Base-by-base conservation (phyloP, 352 stramenopile species). In the Phytophthora nicotianae region DNA sequence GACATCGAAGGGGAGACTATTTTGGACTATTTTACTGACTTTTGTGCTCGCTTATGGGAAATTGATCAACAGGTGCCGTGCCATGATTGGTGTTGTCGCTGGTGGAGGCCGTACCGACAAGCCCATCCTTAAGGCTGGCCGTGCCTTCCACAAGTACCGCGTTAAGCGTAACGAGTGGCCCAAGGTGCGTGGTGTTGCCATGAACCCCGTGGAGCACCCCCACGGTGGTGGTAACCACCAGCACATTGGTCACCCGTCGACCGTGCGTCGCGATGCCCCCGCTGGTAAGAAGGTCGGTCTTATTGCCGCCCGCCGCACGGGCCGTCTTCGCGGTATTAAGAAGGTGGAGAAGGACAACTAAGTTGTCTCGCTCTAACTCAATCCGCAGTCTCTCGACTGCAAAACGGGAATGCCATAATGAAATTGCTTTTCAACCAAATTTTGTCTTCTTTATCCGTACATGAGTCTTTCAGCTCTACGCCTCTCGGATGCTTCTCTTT, bases 191-290 rank as follows among this genome's bases (percentile, higher is more conserved):
- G 97, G 97, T 99, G 97, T 99, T 68, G 97, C 97, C 45, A 99
- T 99, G 91, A 99, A 99, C 85, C 97, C 97, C 52, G 97, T 99
- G 64, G 97, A 99, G 91, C 97, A 99, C 84, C 97, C 97, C 55
- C 94, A 98, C 88, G 97, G 97, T 97, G 97, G 97, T 97, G 97
- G 97, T 98, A 99, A 99, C 95, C 97, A 99, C 86, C 97, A 99
- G 90, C 97, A 99, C 84, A 99, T 99, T 89, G 97, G 97, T 97
- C 97, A 98, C 83, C 96, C 97, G 50, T 99, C 96, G 56, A 99
- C 97, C n/a, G 91, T 98, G 20, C 90, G 81, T 61, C 82, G 93
- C 59, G 92, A 98, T 61, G 91, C 90, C 47, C 94, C 97, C 33
- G 87, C 97, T 47, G 97, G 97, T 98, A 93, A 98, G 78, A 99